Conservation (phyloP, 352 stramenopile species). For the Blastocystis sp. region DNA sequence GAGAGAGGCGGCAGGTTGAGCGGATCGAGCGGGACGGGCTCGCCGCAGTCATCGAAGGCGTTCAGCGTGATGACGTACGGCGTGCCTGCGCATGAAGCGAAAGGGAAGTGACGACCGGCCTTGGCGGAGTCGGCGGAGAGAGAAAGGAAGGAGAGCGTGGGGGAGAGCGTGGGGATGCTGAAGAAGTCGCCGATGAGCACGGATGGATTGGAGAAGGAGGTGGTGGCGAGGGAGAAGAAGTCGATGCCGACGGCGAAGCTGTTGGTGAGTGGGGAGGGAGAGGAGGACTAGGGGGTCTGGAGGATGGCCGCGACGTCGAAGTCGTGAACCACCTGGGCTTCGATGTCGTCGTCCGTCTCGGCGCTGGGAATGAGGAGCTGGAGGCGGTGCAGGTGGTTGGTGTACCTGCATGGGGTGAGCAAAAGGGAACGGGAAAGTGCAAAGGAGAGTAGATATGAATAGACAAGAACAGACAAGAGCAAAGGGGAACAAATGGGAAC, state of each 20-base stretch:
- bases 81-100: background rate
- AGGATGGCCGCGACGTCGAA: background rate
- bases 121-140: background rate
- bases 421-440: too few species aligned
- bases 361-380: background rate
- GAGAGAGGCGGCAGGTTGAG: background rate
- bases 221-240: background rate
- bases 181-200: background rate
- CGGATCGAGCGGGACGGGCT: background rate
- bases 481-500: background rate
- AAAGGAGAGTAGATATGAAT: too few species aligned
- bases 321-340: background rate
- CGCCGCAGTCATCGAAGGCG: background rate
- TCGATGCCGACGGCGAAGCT: constrained; percentile 10
- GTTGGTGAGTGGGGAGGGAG: background rate
- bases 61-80: background rate
- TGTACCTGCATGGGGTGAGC: background rate
- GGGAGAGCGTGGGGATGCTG: background rate
- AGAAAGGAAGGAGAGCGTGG: background rate
- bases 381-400: background rate
- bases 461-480: background rate
- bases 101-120: background rate
- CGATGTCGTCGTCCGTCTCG: background rate
- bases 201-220: background rate
- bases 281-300: background rate